Base-by-base conservation (phyloP, 371 early-diverging fungal species). In the Nematocida parisii region DNA sequence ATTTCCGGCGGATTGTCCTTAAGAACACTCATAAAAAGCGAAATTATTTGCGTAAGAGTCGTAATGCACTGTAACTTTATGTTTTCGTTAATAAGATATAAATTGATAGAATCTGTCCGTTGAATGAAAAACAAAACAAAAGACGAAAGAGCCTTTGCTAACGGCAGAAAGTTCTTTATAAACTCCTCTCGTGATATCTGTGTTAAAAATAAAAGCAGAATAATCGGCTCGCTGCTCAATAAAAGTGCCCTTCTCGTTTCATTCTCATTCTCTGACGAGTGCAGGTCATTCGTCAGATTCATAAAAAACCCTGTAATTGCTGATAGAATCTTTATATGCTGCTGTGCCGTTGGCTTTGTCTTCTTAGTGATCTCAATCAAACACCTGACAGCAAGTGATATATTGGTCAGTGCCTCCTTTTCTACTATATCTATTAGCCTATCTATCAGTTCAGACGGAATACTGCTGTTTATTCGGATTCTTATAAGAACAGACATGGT, bases 11-110 rank as follows among this genome's bases (percentile, higher is more conserved):
- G 27, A 13, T 68, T 61, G 11, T 50, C 39, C 39, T 74, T 62
- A 20, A 58, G 68, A 54, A 77, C 42, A 18, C 18, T 20, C 52
- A 70, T 77, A 39, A 77, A 77, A 20, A 77, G 55, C 1, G 80
- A 77, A 39, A 55, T 61, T 15, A 77, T 77, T 39, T 77, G 80
- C 66, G 80, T 77, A n/a, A 66, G 80, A 13, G 80, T 77, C 7
- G 80, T 77, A 24, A 77, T 70, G 71, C 70, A 70, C 80, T 77
- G 80, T 44, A 77, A 56, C 80, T 77, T 77, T n/a, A 77, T 77
- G 42, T 71, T 77, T 40, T 77, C 80, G 56, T 77, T 77, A 11
- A 77, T 77, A 18, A 77, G 71, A 52, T 70, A 66, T 7, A 39
- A 13, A 27, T 6, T 6, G 15, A 62, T n/a, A 5, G 57, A 6